These are phyloP conservation scores for Furcasterigmium sp. DNA, from an alignment of 2,329 filamentous ascomycete genomes.

Conservation along the genomic window DNA sequence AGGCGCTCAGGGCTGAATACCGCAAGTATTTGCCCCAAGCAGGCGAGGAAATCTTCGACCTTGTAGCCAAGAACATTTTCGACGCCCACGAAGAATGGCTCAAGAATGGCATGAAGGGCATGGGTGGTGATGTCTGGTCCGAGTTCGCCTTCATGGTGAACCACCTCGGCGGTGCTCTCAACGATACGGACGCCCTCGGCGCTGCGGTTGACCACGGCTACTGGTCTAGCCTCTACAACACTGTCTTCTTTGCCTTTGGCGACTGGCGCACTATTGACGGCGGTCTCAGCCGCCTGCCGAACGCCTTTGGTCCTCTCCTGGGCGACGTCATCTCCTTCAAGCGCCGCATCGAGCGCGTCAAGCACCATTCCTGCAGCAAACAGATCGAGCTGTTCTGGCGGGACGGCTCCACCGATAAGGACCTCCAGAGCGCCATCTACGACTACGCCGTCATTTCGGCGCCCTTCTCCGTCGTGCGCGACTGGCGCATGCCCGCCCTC, in stretches of 20 bases:
- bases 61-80: slow-evolving; percentile 36
- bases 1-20: slow-evolving; percentile 28
- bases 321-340: slow-evolving; percentile 50
- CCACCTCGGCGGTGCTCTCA: slow-evolving; percentile 45
- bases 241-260: slow-evolving; percentile 17
- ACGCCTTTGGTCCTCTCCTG: slow-evolving; percentile 58
- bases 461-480: slow-evolving; percentile 59
- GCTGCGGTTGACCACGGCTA: neutral
- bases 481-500: slow-evolving; percentile 51
- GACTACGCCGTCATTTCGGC: slow-evolving; percentile 62
- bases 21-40: slow-evolving; percentile 22
- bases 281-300: slow-evolving; percentile 48
- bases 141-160: slow-evolving; percentile 60
- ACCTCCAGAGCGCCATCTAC: slow-evolving; percentile 44
- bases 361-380: slow-evolving; percentile 41
- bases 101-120: slow-evolving; percentile 23
- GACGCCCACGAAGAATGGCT: slow-evolving; percentile 35
- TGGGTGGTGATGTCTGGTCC: slow-evolving; percentile 59
- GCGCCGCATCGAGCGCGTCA: slow-evolving; percentile 51
- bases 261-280: slow-evolving; percentile 22
- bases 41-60: slow-evolving; percentile 26
- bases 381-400: slow-evolving; percentile 57
- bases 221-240: slow-evolving; percentile 18
- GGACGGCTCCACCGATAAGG: slow-evolving; percentile 29
- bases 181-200: slow-evolving; percentile 42